A percentile compares a stretch with the other conserved stretches of the same genome.
phyloP scores from a whole-genome alignment of 805 yeast species.

The Candida gorgasii region DNA sequence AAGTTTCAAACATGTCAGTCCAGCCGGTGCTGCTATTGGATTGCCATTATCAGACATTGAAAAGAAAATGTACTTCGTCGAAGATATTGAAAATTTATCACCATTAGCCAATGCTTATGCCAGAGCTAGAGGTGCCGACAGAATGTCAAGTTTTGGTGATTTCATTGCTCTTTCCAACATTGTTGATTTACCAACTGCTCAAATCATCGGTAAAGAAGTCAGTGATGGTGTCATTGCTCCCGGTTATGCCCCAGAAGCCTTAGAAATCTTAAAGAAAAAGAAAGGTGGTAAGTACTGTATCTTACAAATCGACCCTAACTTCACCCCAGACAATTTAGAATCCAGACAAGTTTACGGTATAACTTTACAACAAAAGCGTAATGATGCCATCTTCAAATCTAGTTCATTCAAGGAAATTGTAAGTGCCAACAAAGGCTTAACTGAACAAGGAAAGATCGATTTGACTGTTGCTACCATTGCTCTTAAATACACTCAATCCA shows the following conservation, averaged over 20 bases:
- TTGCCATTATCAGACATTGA: constrained; percentile 87
- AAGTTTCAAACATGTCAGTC: constrained; percentile 97
- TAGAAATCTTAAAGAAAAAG: constrained; percentile 84
- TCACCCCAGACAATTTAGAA: constrained; percentile 76
- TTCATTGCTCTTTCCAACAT: constrained; percentile 96
- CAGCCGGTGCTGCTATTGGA: constrained; percentile 99
- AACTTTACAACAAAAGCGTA: constrained; percentile 93
- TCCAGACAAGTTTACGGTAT: constrained; percentile 96
- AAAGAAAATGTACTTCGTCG: constrained; percentile 93
- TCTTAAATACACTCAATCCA: constrained; percentile 95
- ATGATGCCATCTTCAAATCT: constrained; percentile 92
- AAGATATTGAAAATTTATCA: constrained; percentile 90
- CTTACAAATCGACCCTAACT: constrained; percentile 94
- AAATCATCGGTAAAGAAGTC: constrained; percentile 95
- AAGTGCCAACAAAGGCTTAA: constrained; percentile 78
- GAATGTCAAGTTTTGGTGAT: constrained; percentile 99
- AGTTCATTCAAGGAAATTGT: constrained; percentile 90
- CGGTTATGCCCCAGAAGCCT: constrained; percentile 90
- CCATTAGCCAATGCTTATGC: constrained; percentile 98
- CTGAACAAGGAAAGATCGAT: constrained; percentile 91
- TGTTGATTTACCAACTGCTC: constrained; percentile 95
- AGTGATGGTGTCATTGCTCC: constrained; percentile 99
- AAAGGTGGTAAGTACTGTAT: constrained; percentile 97
- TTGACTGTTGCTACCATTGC: constrained; percentile 97
- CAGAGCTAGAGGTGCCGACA: constrained; percentile 99